Evolutionary conservation across 2,329 filamentous ascomycete species (phyloP), one percentile per base, ranked within the genome.

Genomic region (Cercospora sesami): DNA sequence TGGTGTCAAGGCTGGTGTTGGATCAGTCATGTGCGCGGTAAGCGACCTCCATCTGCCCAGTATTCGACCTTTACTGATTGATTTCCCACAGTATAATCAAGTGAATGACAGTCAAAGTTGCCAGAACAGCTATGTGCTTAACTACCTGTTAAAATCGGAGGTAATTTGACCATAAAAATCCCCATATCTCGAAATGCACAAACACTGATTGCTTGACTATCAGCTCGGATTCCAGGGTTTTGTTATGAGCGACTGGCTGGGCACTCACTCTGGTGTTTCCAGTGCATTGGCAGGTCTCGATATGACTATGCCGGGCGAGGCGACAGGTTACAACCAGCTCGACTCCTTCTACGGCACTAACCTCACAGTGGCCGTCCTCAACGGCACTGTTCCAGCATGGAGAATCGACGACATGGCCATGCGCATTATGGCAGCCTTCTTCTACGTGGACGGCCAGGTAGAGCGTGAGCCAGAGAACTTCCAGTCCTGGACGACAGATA

Each of bases 1-100:
- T 72, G 89, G 89, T 16, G 84, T 96, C 18, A 87, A 86, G 66
- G 92, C 91, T 5, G 92, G 92, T 30, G 92, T 95, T 2, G 92
- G 87, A 0, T 88, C 88, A n/a, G 86, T 94, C 63, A 92, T 92
- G 90, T 92, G 90, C 80, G 88, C 87, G 18, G 60, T 63, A 31
- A 23, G 60, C 1, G 2, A 53, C 48, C 23, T 26, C 5, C 12
- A 12, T 7, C 14, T 7, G 21, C 23, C 48, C 23, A 23, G 1
- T 4, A 2, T 53, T 53, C 5, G 23, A 53, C 48, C 48, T 14
- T 28, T 23, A n/a, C 59, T 61, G 16, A 61, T 42, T 9, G 12
- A 26, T 26, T 16, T n/a, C 7, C 21, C 26, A 61, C 12, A 61
- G 59, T 63, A 63, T 45, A 63, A 63, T 14, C 61, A 63, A 5